Base-by-base conservation (phyloP, 2,329 filamentous ascomycete species). In the Apiospora koreana region DNA sequence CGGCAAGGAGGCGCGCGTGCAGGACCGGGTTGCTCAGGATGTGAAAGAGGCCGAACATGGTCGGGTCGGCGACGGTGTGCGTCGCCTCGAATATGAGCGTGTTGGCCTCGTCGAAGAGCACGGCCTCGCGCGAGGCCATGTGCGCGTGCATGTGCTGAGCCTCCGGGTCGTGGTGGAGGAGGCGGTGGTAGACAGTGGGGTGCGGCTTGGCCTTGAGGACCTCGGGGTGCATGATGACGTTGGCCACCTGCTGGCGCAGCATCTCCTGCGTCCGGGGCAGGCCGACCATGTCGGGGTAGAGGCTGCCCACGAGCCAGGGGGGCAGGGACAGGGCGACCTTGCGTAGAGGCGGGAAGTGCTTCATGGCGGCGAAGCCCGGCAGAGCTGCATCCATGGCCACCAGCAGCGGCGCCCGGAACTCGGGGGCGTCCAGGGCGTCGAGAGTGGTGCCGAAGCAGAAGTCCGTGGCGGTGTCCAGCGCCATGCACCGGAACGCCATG, bases 81-180 rank as follows among this genome's bases (percentile, higher is more conserved):
- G 66, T 68, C 43, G 66, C 66, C 66, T 68, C 66, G 45, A 68
- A 68, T 9, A 68, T 68, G 43, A 68, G 43, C 28, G 66, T 68
- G 66, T 68, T 68, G 66, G 66, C 66, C 66, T 68, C 66, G 66
- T 68, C 69, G 65, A 67, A 72, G 3, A 73, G 68, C 6, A 69
- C 71, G 2, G 72, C 71, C 67, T 78, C 77, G 72, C 77, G 78
- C 18, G 54, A 10, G 2, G 80, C 54, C 1, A 75, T 77, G 77
- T 77, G 79, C 71, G 79, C 76, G 41, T 79, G n/a, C 45, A 43
- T 43, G 41, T 66, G 23, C 35, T 50, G 66, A 18, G 43, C 35
- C 21, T 45, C 66, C 9, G 66, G 43, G 66, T 54, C 66, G 12
- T 43, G 41, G 12, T 43, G 14, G 9, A 68, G 45, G 18, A 68